These are phyloP conservation scores for Phycomyces nitens DNA, from an alignment of 192 early-diverging fungal genomes.

Conservation along the genomic window DNA sequence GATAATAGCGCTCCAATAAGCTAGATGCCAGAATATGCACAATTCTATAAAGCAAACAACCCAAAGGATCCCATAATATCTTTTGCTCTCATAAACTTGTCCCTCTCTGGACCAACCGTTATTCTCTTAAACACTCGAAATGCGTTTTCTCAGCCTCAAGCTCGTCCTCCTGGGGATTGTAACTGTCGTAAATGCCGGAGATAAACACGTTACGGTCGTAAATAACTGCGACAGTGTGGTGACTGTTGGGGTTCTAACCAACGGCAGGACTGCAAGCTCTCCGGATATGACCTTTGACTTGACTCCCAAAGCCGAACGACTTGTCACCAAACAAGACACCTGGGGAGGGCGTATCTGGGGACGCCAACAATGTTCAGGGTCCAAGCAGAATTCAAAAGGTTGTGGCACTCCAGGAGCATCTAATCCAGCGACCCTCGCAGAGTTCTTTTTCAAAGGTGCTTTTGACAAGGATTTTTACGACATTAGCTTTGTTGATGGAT, in stretches of 20 bases:
- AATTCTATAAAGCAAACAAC: too few relatives aligned
- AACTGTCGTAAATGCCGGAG: not conserved
- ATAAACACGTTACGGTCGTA: conserved; percentile 6
- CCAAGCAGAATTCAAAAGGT: not conserved
- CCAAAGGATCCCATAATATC: too few relatives aligned
- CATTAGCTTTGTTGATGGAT: conserved; percentile 31
- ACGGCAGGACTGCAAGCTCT: conserved; percentile 1
- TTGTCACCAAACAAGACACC: conserved; percentile 2
- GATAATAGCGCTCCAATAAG: too few relatives aligned
- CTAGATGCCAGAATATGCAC: too few relatives aligned
- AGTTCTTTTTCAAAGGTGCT: conserved; percentile 27
- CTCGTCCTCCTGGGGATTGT: not conserved
- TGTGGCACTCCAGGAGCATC: conserved; percentile 22
- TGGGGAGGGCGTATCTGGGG: conserved; percentile 32
- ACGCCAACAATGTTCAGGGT: conserved; percentile 14
- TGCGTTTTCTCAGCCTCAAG: too few relatives aligned
- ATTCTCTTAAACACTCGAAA: not conserved
- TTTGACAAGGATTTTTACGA: conserved; percentile 29
- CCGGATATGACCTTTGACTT: conserved; percentile 15
- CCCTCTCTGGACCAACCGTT: not conserved
- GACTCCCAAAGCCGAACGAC: not conserved
- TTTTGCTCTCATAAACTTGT: too few relatives aligned
- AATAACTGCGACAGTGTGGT: conserved; percentile 19
- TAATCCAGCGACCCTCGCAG: conserved; percentile 28
- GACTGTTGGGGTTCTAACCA: conserved; percentile 25